phyloP scores from a whole-genome alignment of 1,284 basidiomycete species.

The Schizopora paradoxa region DNA sequence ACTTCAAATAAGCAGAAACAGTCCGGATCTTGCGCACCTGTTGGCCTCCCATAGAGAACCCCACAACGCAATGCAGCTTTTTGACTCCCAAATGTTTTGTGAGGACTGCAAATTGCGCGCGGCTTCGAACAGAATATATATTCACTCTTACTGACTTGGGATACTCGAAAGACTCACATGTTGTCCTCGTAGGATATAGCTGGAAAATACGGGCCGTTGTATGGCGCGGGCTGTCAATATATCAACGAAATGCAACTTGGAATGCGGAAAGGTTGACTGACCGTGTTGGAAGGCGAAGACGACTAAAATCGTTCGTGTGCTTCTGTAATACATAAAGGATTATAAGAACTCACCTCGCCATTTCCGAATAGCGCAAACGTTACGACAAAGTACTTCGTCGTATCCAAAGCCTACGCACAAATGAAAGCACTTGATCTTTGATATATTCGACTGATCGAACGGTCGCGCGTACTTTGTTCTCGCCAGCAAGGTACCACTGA shows the following conservation, averaged over 20 bases:
- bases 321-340: slow-evolving; percentile 1
- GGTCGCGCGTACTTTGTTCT: slow-evolving; percentile 20
- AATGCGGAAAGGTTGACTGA: slow-evolving; percentile 20
- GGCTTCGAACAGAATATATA: slow-evolving; percentile 29
- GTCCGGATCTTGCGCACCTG: slow-evolving; percentile 34
- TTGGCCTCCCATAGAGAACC: slow-evolving; percentile 61
- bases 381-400: slow-evolving; percentile 26
- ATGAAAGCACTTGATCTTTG: background rate
- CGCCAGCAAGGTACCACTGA: slow-evolving; percentile 20
- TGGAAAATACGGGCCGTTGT: slow-evolving; percentile 40
- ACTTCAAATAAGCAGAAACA: background rate
- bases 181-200: slow-evolving; percentile 49
- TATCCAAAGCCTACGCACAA: slow-evolving; percentile 23
- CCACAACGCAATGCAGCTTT: slow-evolving; percentile 46
- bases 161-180: slow-evolving; percentile 33
- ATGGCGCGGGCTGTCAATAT: slow-evolving; percentile 31
- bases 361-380: slow-evolving; percentile 29
- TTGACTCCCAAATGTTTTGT: slow-evolving; percentile 43
- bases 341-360: slow-evolving; percentile 26
- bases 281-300: slow-evolving; percentile 59
- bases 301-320: slow-evolving; percentile 30
- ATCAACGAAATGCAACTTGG: slow-evolving; percentile 5
- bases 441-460: no score
- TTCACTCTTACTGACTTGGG: background rate
- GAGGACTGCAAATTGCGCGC: slow-evolving; percentile 50